These are phyloP conservation scores for Cryphonectria parasitica DNA, from an alignment of 2,329 filamentous ascomycete genomes.

Conservation along the genomic window DNA sequence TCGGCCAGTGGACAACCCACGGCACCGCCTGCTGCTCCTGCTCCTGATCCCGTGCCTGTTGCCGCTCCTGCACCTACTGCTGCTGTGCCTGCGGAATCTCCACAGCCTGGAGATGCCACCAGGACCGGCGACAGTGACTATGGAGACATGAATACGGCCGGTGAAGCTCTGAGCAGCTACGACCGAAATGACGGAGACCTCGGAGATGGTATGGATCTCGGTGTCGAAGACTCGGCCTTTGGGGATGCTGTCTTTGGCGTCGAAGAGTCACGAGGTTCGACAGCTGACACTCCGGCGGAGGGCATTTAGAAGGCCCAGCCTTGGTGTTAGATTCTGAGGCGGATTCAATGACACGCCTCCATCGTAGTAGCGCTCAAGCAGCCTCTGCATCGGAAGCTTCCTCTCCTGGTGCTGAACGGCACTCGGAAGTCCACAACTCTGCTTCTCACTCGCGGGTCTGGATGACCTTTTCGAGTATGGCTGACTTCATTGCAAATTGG, in stretches of 20 bases:
- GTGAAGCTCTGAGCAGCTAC: conserved; percentile 71
- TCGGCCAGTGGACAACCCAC: conserved; percentile 17
- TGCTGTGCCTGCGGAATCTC: conserved; percentile 10
- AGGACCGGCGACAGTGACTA: conserved; percentile 60
- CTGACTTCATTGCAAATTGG: not conserved
- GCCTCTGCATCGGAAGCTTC: not conserved
- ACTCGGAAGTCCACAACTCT: not conserved
- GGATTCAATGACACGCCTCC: not conserved
- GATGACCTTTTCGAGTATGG: not conserved
- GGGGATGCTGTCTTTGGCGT: conserved; percentile 79
- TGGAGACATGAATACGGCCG: conserved; percentile 70
- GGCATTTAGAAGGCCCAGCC: conserved; percentile 33
- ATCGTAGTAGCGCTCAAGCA: not conserved
- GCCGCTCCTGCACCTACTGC: not conserved
- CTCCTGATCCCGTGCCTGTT: not conserved
- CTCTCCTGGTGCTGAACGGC: not conserved
- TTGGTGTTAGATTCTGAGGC: not conserved
- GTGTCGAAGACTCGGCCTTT: conserved; percentile 80
- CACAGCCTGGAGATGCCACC: conserved; percentile 41
- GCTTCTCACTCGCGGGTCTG: not conserved
- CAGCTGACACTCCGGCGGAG: conserved; percentile 42
- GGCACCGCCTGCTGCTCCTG: conserved; percentile 32
- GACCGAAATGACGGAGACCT: conserved; percentile 55
- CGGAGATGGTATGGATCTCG: conserved; percentile 61
- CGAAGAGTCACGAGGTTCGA: conserved; percentile 38